Percentiles rank a stretch among this genome's conserved stretches.
These are phyloP conservation scores for Aspergillus versicolor DNA, from an alignment of 2,329 filamentous ascomycete species.

Conservation along the genomic window DNA sequence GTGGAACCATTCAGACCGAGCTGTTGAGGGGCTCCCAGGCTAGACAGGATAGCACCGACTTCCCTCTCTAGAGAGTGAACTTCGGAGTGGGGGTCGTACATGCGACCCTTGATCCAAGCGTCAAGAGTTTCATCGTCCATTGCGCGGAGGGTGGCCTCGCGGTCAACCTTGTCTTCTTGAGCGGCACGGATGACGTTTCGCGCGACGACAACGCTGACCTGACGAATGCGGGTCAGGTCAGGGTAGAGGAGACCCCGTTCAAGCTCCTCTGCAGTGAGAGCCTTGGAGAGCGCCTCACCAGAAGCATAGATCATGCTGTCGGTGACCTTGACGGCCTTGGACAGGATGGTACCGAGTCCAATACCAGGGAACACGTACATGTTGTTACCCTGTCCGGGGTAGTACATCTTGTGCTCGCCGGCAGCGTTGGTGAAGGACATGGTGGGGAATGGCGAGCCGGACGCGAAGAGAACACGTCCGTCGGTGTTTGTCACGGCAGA, in stretches of 20 bases:
- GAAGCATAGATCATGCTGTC: constrained; percentile 97
- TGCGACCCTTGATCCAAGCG: constrained; percentile 48
- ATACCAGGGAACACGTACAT: constrained; percentile 97
- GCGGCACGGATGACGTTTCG: constrained; percentile 92
- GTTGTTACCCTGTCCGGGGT: constrained; percentile 76
- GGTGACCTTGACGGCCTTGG: constrained; percentile 81
- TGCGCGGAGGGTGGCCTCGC: constrained; percentile 44
- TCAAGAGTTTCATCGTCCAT: constrained; percentile 46
- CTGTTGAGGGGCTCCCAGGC: constrained; percentile 24
- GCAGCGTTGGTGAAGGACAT: constrained; percentile 63
- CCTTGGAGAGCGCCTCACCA: constrained; percentile 74
- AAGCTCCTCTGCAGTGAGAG: constrained; percentile 78
- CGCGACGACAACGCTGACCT: constrained; percentile 82
- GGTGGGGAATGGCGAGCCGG: constrained; percentile 84
- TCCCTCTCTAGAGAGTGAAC: constrained; percentile 48
- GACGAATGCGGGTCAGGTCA: constrained; percentile 83
- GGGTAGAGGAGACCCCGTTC: constrained; percentile 86
- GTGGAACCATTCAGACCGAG: constrained; percentile 22
- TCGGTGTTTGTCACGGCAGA: constrained; percentile 89
- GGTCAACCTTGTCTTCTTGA: constrained; percentile 71
- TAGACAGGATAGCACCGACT: constrained; percentile 44
- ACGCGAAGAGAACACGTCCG: constrained; percentile 88
- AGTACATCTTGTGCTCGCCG: constrained; percentile 64
- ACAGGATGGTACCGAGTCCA: constrained; percentile 87
- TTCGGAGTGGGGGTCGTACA: constrained; percentile 51